Percentiles rank a stretch among this genome's conserved stretches.
phyloP scores from a whole-genome alignment of 2,329 filamentous ascomycete species.

The Sarocladiaceae sp. region DNA sequence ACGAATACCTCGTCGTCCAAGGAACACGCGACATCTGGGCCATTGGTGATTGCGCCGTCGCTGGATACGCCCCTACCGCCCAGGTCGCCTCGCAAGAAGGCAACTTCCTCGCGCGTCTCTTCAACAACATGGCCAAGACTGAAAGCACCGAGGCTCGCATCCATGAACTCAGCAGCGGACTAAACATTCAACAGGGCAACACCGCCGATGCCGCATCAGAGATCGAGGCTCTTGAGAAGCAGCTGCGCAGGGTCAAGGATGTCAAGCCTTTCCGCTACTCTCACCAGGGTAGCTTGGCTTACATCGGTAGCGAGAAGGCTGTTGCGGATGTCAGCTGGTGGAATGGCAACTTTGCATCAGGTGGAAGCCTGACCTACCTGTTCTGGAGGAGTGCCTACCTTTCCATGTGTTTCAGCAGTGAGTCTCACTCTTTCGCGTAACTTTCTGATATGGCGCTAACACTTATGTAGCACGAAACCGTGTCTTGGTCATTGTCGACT shows the following conservation, averaged over 20 bases:
- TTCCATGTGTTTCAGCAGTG: slow-evolving; percentile 99
- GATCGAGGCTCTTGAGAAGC: slow-evolving; percentile 83
- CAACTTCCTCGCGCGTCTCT: slow-evolving; percentile 87
- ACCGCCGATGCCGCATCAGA: slow-evolving; percentile 65
- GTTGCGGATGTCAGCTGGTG: slow-evolving; percentile 97
- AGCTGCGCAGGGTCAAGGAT: slow-evolving; percentile 85
- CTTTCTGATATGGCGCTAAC: slow-evolving; percentile 19
- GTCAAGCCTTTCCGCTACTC: slow-evolving; percentile 98
- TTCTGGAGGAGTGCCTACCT: slow-evolving; percentile 98
- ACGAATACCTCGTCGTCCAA: slow-evolving; percentile 98
- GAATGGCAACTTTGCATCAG: slow-evolving; percentile 91
- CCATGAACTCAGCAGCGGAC: slow-evolving; percentile 57
- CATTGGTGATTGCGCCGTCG: slow-evolving; percentile 93
- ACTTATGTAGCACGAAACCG: slow-evolving; percentile 73
- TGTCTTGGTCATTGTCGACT: slow-evolving; percentile 87
- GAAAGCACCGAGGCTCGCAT: slow-evolving; percentile 76
- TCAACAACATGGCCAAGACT: slow-evolving; percentile 99
- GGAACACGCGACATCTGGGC: slow-evolving; percentile 97
- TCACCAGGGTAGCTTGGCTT: slow-evolving; percentile 93
- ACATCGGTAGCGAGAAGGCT: slow-evolving; percentile 97
- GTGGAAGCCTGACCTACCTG: slow-evolving; percentile 90
- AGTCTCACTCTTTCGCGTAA: slow-evolving; percentile 38
- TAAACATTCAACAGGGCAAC: slow-evolving; percentile 56
- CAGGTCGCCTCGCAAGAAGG: slow-evolving; percentile 97
- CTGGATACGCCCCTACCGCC: slow-evolving; percentile 95